Evolutionary conservation across 108 stramenopile genomes (phyloP), one percentile per base, ranked within the genome.

Genomic region (Nitzschia inconspicua): DNA sequence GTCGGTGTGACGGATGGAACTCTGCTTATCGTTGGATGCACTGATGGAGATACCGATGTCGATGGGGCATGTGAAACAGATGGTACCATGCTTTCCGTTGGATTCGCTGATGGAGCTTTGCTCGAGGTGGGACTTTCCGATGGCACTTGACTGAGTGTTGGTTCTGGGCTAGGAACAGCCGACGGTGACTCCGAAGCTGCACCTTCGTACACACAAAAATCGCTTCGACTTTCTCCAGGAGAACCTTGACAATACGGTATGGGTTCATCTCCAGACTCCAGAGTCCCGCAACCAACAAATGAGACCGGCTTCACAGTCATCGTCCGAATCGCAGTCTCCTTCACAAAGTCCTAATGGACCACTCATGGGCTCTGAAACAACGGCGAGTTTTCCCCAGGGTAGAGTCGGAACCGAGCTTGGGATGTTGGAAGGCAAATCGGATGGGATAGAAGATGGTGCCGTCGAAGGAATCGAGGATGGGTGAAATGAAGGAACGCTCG

Each of bases 321-420:
- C 30, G 22, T 58, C 47, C 4, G 23, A 32, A 26, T 58, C 46
- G 53, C 70, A 72, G 29, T 72, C 46, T 32, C 70, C 70, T 51
- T 72, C 63, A 31, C 70, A 72, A 10, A 20, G 46, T 3, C 63
- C 56, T 7, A 63, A 36, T 19, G 68, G 61, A n/a, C n/a, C n/a
- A n/a, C n/a, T n/a, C n/a, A n/a, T n/a, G n/a, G n/a, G n/a, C n/a
- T n/a, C n/a, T n/a, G n/a, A n/a, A n/a, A n/a, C n/a, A n/a, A n/a
- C n/a, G n/a, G n/a, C n/a, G n/a, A n/a, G n/a, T n/a, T n/a, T n/a
- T n/a, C n/a, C n/a, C n/a, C n/a, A n/a, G n/a, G n/a, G n/a, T n/a
- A n/a, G n/a, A n/a, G n/a, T n/a, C n/a, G n/a, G n/a, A n/a, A n/a
- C n/a, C n/a, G n/a, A n/a, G n/a, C n/a, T n/a, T n/a, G n/a, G n/a